Conservation (phyloP, 139 green algal species). For the Coelastrella sp. region DNA sequence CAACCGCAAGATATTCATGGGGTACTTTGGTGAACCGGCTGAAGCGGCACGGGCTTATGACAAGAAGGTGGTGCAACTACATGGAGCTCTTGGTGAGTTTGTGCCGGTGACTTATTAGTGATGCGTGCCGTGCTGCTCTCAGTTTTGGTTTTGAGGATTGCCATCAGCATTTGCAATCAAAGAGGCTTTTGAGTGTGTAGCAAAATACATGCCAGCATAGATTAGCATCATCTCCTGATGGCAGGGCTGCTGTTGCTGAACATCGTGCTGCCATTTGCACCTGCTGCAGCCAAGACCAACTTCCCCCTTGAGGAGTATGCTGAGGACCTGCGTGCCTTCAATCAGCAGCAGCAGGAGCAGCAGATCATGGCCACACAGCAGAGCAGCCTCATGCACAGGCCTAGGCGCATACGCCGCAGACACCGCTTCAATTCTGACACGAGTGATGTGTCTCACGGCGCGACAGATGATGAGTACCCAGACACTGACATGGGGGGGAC, state of each 20-base stretch:
- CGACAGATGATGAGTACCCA: neutral
- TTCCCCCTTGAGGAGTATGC: slow-evolving; percentile 34
- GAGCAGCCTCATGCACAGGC: neutral
- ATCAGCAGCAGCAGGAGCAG: slow-evolving; percentile 21
- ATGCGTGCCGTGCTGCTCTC: neutral
- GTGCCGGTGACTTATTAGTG: neutral
- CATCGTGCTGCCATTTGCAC: neutral
- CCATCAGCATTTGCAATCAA: neutral
- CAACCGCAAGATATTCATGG: slow-evolving; percentile 49
- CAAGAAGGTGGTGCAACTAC: slow-evolving; percentile 48
- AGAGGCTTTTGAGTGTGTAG: too few species aligned
- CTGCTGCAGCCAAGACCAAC: slow-evolving; percentile 49
- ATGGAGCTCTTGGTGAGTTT: slow-evolving; percentile 29
- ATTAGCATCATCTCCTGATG: neutral
- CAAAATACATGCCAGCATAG: too few species aligned
- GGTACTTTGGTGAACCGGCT: slow-evolving; percentile 33
- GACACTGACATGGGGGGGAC: neutral
- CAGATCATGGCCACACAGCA: neutral
- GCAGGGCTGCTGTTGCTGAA: neutral
- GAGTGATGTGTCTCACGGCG: neutral
- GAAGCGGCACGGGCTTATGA: slow-evolving; percentile 44
- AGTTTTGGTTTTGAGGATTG: neutral
- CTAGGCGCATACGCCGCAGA: neutral
- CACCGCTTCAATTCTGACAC: neutral
- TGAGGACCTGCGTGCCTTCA: slow-evolving; percentile 6